A percentile compares a stretch with the other conserved stretches of the same genome.
phyloP scores from a whole-genome alignment of 176 grass and related monocot genomes.

The Triticum urartu region DNA sequence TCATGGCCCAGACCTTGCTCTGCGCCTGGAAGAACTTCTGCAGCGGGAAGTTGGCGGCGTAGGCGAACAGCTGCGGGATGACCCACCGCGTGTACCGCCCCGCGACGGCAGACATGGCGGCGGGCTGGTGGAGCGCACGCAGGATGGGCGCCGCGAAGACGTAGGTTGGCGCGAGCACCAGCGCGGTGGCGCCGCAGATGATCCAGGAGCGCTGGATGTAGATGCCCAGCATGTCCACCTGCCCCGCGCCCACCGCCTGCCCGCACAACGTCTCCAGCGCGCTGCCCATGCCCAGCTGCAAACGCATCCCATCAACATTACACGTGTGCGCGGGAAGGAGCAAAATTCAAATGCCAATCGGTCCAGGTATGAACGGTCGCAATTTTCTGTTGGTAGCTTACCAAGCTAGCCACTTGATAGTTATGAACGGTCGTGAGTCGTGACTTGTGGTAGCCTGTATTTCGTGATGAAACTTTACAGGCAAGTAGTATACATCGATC shows the following conservation, averaged over 20 bases:
- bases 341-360: neutral
- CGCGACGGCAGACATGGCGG: conserved; percentile 33
- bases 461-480: too few species aligned
- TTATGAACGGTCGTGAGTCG: too few species aligned
- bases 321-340: neutral
- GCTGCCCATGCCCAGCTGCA: conserved; percentile 71
- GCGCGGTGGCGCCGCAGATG: conserved; percentile 43
- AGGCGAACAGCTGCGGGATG: conserved; percentile 55
- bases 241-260: conserved; percentile 55
- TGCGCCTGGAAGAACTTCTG: conserved; percentile 76
- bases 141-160: conserved; percentile 49
- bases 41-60: conserved; percentile 71
- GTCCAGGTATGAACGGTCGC: too few species aligned
- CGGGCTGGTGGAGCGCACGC: conserved; percentile 36
- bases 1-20: conserved; percentile 70
- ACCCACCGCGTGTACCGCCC: conserved; percentile 45
- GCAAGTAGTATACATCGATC: too few species aligned
- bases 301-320: neutral
- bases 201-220: conserved; percentile 71
- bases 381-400: too few species aligned
- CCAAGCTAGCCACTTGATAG: too few species aligned
- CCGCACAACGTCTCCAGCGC: conserved; percentile 71
- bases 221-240: conserved; percentile 52
- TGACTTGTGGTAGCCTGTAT: too few species aligned
- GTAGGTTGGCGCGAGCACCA: conserved; percentile 35